Evolutionary conservation across 495 filamentous ascomycete species (phyloP), one percentile per base, ranked within the genome.

Genomic region (Cenococcum geophilum): DNA sequence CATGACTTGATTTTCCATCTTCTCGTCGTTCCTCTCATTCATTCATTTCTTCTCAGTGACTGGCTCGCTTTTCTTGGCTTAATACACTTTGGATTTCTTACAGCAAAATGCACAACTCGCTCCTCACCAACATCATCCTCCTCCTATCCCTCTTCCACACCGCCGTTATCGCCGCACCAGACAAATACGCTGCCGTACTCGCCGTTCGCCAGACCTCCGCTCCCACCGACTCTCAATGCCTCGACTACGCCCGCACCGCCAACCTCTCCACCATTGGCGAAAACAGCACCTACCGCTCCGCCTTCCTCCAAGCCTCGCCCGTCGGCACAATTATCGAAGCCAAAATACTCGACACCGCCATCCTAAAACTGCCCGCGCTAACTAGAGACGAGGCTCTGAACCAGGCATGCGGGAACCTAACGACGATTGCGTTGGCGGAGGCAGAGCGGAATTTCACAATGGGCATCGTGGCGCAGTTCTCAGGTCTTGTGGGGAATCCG

Each of bases 231-330:
- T 4, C 53, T 8, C n/a, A 49, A 43, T 75, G 72, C 60, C 42
- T 55, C 52, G 63, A 68, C 36, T 76, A 76, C 61, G 58, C 69
- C 27, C 52, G 12, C 20, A 71, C 43, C 25, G 66, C 66, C 20
- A 68, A 64, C 42, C 58, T 65, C 40, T 61, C 58, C 50, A 57
- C 54, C 27, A 70, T 76, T 59, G 71, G 68, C 49, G 21, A 60
- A 49, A 76, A 75, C 67, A 58, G 63, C 40, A 70, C 74, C 48
- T 74, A 70, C 47, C 74, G 74, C 48, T 58, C 65, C 10, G 68
- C 72, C 8, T 76, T 70, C 71, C 43, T 73, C 21, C 68, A 68
- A 25, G 61, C 67, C 6, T 70, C 72, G 16, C 59, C 59, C 18
- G 27, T 68, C 36, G 74, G 74, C 35, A 72, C 70, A 16, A 65